Conservation (phyloP, 257 asterid species). For the Vinca minor region DNA sequence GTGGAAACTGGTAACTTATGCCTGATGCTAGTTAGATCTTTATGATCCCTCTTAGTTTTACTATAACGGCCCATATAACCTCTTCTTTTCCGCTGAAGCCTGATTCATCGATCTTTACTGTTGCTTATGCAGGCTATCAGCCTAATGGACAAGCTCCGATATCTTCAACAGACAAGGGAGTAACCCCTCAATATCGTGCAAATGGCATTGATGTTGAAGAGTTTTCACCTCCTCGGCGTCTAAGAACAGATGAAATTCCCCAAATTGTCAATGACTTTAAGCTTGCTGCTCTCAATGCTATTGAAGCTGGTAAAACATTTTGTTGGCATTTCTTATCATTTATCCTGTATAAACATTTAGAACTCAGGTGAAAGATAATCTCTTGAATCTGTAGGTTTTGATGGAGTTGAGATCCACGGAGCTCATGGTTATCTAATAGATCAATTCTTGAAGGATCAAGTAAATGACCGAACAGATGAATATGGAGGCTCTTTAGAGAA, state of each 20-base stretch:
- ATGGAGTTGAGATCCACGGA: constrained; percentile 25
- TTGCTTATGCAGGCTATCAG: constrained; percentile 12
- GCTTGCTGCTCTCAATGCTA: constrained; percentile 18
- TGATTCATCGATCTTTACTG: not conserved
- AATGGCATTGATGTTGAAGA: not conserved
- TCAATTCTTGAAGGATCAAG: constrained; percentile 23
- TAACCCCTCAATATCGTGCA: constrained; percentile 10
- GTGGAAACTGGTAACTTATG: no score
- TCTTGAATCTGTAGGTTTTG: constrained; percentile 13
- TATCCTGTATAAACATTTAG: no score
- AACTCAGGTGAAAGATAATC: no score
- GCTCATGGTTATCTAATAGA: constrained; percentile 24
- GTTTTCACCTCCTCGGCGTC: constrained; percentile 5
- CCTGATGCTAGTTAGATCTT: not conserved
- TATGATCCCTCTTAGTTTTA: not conserved
- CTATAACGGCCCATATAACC: not conserved
- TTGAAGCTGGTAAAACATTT: constrained; percentile 16
- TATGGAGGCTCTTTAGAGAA: constrained; percentile 26
- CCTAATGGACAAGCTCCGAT: constrained; percentile 18
- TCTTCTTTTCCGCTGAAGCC: not conserved
- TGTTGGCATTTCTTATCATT: no score
- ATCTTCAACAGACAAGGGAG: constrained; percentile 7
- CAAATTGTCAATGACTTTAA: constrained; percentile 11
- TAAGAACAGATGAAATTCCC: constrained; percentile 12
- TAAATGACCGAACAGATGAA: constrained; percentile 22